These are phyloP conservation scores for Monosporascus sp. DNA, from an alignment of 2,329 filamentous ascomycete species.

Conservation along the genomic window DNA sequence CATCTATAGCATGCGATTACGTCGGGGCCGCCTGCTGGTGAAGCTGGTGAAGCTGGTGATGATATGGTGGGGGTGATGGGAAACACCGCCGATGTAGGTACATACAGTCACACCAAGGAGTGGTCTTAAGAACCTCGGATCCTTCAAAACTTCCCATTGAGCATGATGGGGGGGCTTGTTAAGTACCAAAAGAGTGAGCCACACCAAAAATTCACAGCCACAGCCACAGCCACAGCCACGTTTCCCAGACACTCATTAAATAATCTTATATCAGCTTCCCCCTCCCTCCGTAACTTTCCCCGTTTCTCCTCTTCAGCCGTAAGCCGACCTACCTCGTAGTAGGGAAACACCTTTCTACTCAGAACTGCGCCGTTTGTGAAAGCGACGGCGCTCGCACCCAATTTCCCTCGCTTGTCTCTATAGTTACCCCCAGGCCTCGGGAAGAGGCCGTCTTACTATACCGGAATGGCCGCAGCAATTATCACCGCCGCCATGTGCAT, in stretches of 20 bases:
- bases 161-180: no score
- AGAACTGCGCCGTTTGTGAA: constrained; percentile 18
- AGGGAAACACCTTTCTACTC: no score
- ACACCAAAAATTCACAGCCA: no score
- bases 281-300: constrained; percentile 2
- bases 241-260: constrained; percentile 4
- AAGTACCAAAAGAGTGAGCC: no score
- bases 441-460: constrained; percentile 25
- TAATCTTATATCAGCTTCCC: constrained; percentile 12
- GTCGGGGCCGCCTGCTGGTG: constrained; percentile 3
- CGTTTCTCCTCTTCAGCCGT: constrained; percentile 7
- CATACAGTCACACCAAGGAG: no score
- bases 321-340: no score
- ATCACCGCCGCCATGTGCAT: constrained; percentile 9
- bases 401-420: constrained; percentile 17
- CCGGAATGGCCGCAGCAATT: constrained; percentile 18
- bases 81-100: no score
- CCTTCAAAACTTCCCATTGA: no score
- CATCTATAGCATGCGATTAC: constrained; percentile 1
- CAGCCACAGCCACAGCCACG: not conserved
- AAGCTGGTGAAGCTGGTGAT: not conserved
- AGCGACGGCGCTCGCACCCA: constrained; percentile 21
- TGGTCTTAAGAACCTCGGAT: no score
- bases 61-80: not conserved
- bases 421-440: constrained; percentile 26